These are phyloP conservation scores for Sutorius eximius DNA, from an alignment of 1,284 basidiomycete species.

Conservation along the genomic window DNA sequence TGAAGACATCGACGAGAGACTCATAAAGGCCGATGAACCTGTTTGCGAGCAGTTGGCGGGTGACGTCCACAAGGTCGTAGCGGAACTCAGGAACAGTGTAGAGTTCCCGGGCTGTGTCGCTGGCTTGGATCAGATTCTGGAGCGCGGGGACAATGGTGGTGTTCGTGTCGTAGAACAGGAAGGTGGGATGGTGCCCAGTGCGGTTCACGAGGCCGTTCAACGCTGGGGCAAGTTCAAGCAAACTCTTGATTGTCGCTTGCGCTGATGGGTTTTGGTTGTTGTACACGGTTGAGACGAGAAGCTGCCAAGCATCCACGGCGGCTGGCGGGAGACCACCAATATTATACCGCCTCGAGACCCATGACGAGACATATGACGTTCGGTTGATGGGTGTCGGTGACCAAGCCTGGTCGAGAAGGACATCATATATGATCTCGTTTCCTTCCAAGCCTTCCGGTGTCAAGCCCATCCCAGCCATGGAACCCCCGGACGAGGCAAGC, in stretches of 20 bases:
- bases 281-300: constrained; percentile 42
- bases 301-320: constrained; percentile 39
- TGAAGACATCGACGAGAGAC: constrained; percentile 34
- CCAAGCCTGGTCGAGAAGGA: constrained; percentile 47
- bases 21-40: constrained; percentile 40
- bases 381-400: constrained; percentile 35
- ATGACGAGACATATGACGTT: constrained; percentile 34
- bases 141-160: constrained; percentile 40
- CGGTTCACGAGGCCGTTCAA: constrained; percentile 37
- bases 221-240: constrained; percentile 39
- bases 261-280: constrained; percentile 36
- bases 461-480: constrained; percentile 44
- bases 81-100: constrained; percentile 36
- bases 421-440: constrained; percentile 45
- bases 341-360: constrained; percentile 40
- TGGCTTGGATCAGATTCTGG: constrained; percentile 35
- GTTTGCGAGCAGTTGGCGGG: constrained; percentile 44
- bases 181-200: constrained; percentile 37
- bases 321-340: constrained; percentile 28
- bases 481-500: constrained; percentile 30
- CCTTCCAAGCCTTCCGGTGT: constrained; percentile 46
- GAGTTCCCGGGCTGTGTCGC: constrained; percentile 21
- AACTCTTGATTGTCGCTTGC: constrained; percentile 43
- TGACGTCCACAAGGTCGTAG: constrained; percentile 44
- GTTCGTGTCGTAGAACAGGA: constrained; percentile 42